phyloP scores from a whole-genome alignment of 73 alveolate genomes.

The Blepharisma japonicum region DNA sequence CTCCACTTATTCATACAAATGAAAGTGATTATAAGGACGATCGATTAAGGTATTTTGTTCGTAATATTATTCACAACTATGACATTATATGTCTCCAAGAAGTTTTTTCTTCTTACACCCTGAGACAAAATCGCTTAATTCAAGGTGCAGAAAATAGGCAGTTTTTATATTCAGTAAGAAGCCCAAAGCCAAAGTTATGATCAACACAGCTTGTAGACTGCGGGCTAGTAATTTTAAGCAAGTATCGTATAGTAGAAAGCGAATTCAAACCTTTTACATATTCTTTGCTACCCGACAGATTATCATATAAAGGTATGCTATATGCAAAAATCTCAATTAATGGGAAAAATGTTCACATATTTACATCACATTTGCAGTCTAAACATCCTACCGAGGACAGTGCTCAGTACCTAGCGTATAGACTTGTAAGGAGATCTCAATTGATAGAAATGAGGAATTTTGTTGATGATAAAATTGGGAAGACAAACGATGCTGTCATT shows the following conservation, averaged over 20 bases:
- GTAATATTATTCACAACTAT: slow-evolving; percentile 45
- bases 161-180: slow-evolving; percentile 21
- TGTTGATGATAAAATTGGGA: neutral
- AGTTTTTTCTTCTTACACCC: slow-evolving; percentile 72
- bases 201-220: slow-evolving; percentile 7
- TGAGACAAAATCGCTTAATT: slow-evolving; percentile 48
- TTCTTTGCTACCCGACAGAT: slow-evolving; percentile 16
- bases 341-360: neutral
- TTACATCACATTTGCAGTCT: slow-evolving; percentile 12
- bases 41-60: slow-evolving; percentile 54
- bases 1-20: slow-evolving; percentile 84
- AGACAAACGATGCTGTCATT: neutral
- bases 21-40: slow-evolving; percentile 79
- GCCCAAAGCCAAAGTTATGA: slow-evolving; percentile 7
- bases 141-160: neutral
- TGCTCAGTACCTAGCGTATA: neutral
- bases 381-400: slow-evolving; percentile 15
- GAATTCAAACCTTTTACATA: slow-evolving; percentile 8
- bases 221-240: slow-evolving; percentile 7
- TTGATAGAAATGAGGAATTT: neutral
- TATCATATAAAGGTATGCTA: slow-evolving; percentile 17
- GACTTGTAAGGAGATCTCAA: slow-evolving; percentile 9
- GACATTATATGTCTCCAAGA: slow-evolving; percentile 91
- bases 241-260: neutral
- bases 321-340: slow-evolving; percentile 12